Percentiles rank a stretch among this genome's conserved stretches.
These are phyloP conservation scores for Lasiosphaeria hispida DNA, from an alignment of 495 filamentous ascomycete genomes.

Conservation along the genomic window DNA sequence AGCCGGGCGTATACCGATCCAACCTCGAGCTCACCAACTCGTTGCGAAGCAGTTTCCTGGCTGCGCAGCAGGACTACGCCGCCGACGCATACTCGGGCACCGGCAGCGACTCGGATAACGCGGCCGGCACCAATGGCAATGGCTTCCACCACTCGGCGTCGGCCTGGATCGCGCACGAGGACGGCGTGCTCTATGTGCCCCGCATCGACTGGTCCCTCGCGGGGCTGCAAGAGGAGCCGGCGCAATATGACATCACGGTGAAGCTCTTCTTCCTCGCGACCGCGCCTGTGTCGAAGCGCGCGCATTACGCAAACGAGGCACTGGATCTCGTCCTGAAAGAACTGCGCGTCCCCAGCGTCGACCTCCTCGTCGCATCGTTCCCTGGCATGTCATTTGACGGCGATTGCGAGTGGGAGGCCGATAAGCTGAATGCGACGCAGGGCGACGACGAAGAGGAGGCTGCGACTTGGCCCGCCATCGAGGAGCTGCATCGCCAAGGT, in stretches of 20 bases:
- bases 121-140: conserved; percentile 37
- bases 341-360: conserved; percentile 69
- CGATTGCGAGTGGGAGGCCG: conserved; percentile 79
- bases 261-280: conserved; percentile 89
- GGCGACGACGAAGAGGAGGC: conserved; percentile 64
- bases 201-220: conserved; percentile 67
- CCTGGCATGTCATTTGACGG: conserved; percentile 92
- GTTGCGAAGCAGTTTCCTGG: conserved; percentile 75
- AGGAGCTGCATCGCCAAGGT: conserved; percentile 68
- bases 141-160: conserved; percentile 26
- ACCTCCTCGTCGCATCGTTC: conserved; percentile 90
- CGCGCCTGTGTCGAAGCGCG: conserved; percentile 58
- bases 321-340: conserved; percentile 76
- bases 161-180: conserved; percentile 64
- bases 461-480: conserved; percentile 66
- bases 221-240: conserved; percentile 71
- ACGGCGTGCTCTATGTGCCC: conserved; percentile 68
- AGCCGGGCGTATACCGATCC: conserved; percentile 68
- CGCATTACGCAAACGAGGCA: conserved; percentile 69
- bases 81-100: conserved; percentile 39
- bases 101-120: conserved; percentile 42
- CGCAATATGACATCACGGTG: conserved; percentile 86
- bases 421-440: conserved; percentile 58
- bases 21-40: conserved; percentile 85
- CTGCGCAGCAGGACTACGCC: conserved; percentile 62